phyloP scores from a whole-genome alignment of 148 eudicot genomes.

The Camellia lanceoleosa region DNA sequence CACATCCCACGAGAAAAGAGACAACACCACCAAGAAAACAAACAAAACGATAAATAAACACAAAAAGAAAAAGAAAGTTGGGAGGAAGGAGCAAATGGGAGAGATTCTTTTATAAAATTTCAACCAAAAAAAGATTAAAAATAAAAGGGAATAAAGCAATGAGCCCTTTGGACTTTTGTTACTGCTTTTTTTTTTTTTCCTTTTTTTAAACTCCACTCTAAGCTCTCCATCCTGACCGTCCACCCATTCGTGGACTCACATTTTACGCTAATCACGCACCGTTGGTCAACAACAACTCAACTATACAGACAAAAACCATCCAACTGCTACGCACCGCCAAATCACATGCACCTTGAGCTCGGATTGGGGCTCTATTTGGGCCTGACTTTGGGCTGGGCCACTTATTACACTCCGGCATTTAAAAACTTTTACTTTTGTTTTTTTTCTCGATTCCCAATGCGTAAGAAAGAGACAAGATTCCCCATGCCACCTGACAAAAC shows the following conservation, averaged over 20 bases:
- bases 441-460: not conserved
- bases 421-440: not conserved
- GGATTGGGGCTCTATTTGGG: not conserved
- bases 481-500: not conserved
- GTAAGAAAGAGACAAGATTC: not conserved
- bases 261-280: not conserved
- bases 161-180: conserved; percentile 2
- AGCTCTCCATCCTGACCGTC: conserved; percentile 4
- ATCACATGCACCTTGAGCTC: not conserved
- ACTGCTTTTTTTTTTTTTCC: too few species aligned
- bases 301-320: not conserved
- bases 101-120: not conserved
- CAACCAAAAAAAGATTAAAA: not conserved
- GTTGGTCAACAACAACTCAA: not conserved
- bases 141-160: not conserved
- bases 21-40: not conserved
- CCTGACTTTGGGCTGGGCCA: not conserved
- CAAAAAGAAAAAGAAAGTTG: not conserved
- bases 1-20: not conserved
- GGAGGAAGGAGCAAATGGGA: conserved; percentile 18
- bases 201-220: conserved; percentile 1
- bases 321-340: not conserved
- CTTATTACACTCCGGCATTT: not conserved
- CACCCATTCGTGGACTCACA: not conserved
- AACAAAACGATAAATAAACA: not conserved